A percentile compares a stretch with the other conserved stretches of the same genome.
Conservation (phyloP, 2,329 filamentous ascomycete species). For the Furcasterigmium furcatum region DNA sequence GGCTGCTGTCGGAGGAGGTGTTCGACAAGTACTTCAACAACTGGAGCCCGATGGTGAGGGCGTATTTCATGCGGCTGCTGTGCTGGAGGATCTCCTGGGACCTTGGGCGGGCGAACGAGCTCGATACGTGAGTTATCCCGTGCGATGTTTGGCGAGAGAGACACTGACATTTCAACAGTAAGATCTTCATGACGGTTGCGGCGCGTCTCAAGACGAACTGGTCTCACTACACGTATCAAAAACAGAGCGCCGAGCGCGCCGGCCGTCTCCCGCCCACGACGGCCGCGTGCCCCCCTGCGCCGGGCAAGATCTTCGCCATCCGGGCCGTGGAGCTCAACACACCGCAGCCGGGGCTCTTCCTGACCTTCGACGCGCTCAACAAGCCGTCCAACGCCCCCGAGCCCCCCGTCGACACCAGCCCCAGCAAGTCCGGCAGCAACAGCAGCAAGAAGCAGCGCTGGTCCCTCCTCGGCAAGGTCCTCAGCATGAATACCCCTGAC, state of each 20-base stretch:
- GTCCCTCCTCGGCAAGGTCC: conserved; percentile 62
- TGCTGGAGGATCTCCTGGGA: conserved; percentile 87
- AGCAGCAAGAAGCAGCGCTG: conserved; percentile 65
- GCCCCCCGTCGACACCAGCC: conserved; percentile 7
- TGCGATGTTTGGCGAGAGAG: no score
- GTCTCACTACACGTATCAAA: conserved; percentile 76
- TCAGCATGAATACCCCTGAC: conserved; percentile 27
- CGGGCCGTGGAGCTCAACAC: conserved; percentile 69
- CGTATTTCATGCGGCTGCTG: conserved; percentile 86
- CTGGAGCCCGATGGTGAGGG: conserved; percentile 93
- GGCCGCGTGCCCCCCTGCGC: conserved; percentile 78
- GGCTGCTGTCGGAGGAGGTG: conserved; percentile 69
- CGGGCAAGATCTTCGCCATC: conserved; percentile 83
- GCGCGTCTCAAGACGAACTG: conserved; percentile 69
- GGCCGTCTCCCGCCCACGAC: conserved; percentile 64
- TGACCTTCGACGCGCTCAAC: conserved; percentile 41
- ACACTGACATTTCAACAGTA: conserved; percentile 37
- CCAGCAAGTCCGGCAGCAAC: conserved; percentile 30
- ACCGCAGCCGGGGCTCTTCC: conserved; percentile 42
- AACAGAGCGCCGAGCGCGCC: conserved; percentile 58
- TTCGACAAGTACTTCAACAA: conserved; percentile 87
- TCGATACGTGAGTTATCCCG: conserved; percentile 62
- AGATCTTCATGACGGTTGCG: conserved; percentile 66
- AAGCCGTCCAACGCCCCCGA: conserved; percentile 18
- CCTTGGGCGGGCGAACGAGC: conserved; percentile 59